Percentiles rank a stretch among this genome's conserved stretches.
phyloP scores from a whole-genome alignment of 768 basidiomycete genomes.

The Pleurotus giganteus region DNA sequence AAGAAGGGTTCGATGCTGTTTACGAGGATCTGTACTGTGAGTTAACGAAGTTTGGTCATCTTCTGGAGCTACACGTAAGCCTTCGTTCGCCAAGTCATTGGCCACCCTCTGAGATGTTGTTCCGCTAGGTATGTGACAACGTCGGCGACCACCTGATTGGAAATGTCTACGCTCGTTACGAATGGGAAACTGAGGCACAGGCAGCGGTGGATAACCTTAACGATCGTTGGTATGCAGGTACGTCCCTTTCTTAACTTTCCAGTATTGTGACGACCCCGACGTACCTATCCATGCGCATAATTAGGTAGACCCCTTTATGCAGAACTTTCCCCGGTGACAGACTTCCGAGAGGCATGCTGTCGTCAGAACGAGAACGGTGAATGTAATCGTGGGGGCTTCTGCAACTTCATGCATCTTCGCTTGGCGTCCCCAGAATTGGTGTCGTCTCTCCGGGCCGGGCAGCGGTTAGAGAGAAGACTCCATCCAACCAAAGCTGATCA shows the following conservation, averaged over 20 bases:
- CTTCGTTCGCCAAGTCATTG: conserved; percentile 3
- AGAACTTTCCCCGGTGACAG: conserved; percentile 97
- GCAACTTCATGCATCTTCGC: conserved; percentile 98
- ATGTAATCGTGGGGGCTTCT: conserved; percentile 97
- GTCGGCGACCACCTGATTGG: conserved; percentile 99
- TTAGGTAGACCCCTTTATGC: conserved; percentile 91
- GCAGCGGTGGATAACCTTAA: conserved; percentile 91
- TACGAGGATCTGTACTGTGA: conserved; percentile 96
- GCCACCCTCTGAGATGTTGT: conserved; percentile 10
- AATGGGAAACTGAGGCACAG: conserved; percentile 98
- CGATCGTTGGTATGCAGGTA: conserved; percentile 97
- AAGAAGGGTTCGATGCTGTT: conserved; percentile 91
- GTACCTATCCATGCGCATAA: conserved; percentile 4
- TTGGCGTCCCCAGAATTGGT: conserved; percentile 85
- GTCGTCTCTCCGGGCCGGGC: conserved; percentile 73
- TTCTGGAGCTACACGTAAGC: conserved; percentile 91
- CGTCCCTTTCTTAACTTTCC: conserved; percentile 24
- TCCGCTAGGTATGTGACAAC: conserved; percentile 86
- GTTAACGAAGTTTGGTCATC: conserved; percentile 90
- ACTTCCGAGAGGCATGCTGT: conserved; percentile 98
- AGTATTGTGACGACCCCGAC: background rate
- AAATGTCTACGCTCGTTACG: conserved; percentile 96
- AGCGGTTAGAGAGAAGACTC: conserved; percentile 77
- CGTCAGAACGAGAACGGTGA: conserved; percentile 98
- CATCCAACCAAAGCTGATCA: conserved; percentile 62